Evolutionary conservation across 2,329 filamentous ascomycete genomes (phyloP), one percentile per base, ranked within the genome.

Genomic region (Aspergillus puulaauensis): DNA sequence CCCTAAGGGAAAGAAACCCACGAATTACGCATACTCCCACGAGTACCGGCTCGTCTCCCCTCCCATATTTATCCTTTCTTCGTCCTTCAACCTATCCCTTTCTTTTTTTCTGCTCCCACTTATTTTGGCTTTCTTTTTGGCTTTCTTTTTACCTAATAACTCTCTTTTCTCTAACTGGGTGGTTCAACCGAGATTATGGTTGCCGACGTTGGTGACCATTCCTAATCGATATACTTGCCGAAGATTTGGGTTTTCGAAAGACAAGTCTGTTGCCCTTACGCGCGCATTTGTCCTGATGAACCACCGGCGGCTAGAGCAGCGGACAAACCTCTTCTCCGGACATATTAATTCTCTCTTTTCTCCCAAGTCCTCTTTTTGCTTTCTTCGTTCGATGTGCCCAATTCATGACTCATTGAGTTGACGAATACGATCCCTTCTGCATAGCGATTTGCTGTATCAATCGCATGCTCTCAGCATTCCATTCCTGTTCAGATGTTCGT

Each of bases 321-420:
- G 15, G 27, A 24, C 33, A 46, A 46, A 27, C 44, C 35, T 59
- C 56, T 52, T 56, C 56, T 56, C 52, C 62, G 61, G 31, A 48
- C 43, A 52, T 58, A 23, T 44, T 47, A 41, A 44, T 51, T 41
- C n/a, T 50, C 44, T 49, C 35, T 56, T 64, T 55, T 51, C 17
- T 51, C 60, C 52, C 57, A 31, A 31, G 9, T 8, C 41, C 21
- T 48, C 43, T 44, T 46, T 52, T 52, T 49, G 47, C 41, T 52
- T 52, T 47, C 35, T 41, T 40, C 24, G 46, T 43, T 50, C 27
- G 47, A 54, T 37, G 40, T 58, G 44, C 50, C 19, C 33, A 23
- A 40, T 58, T 51, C 52, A 64, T 57, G 57, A 62, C 56, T 54
- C 61, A 61, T 59, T 55, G 55, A 53, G 31, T 44, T 55, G 39